These are phyloP conservation scores for Brassica carinata DNA, from an alignment of 345 rosid genomes.

Conservation along the genomic window DNA sequence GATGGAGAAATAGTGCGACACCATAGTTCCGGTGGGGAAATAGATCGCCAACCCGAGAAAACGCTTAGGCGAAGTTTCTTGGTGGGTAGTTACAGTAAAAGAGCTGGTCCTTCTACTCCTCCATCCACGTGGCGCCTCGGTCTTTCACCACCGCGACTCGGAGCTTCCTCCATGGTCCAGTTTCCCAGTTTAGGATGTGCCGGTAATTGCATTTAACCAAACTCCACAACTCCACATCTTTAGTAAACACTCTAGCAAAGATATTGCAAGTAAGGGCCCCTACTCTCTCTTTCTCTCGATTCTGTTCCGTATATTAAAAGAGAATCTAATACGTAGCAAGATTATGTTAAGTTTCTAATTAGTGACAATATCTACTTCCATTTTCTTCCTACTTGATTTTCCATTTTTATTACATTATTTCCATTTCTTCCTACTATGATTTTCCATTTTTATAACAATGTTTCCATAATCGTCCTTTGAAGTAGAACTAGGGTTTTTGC, in stretches of 20 bases:
- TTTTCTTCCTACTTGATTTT: neutral
- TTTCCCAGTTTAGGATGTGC: neutral
- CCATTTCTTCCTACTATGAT: neutral
- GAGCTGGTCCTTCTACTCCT: too few species aligned
- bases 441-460: slow-evolving; percentile 7
- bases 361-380: slow-evolving; percentile 23
- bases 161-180: too few species aligned
- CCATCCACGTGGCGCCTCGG: too few species aligned
- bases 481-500: slow-evolving; percentile 11
- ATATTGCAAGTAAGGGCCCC: slow-evolving; percentile 1
- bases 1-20: too few species aligned
- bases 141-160: too few species aligned
- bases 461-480: slow-evolving; percentile 11
- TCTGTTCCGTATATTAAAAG: neutral
- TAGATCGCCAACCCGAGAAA: neutral
- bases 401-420: too few species aligned
- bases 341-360: slow-evolving; percentile 33
- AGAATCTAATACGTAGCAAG: slow-evolving; percentile 34
- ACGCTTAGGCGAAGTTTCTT: too few species aligned
- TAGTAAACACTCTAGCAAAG: too few species aligned
- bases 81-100: too few species aligned
- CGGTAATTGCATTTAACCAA: neutral
- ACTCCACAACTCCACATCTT: too few species aligned
- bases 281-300: neutral
- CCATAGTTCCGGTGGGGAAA: too few species aligned